A percentile compares a stretch with the other conserved stretches of the same genome.
These are phyloP conservation scores for Lactarius sanguifluus DNA, from an alignment of 768 basidiomycete species.

Conservation along the genomic window DNA sequence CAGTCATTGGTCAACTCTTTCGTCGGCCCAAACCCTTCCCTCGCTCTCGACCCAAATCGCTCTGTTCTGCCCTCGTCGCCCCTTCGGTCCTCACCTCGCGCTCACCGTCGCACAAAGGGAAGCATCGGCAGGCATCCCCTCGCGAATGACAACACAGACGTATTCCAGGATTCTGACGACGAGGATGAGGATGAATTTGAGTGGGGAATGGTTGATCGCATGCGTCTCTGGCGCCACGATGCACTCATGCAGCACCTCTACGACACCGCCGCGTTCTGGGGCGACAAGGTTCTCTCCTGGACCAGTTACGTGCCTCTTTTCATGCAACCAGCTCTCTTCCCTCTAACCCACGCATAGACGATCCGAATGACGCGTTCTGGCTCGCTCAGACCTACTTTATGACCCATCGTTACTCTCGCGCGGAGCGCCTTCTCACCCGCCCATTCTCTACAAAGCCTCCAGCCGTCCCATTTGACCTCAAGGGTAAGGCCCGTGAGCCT, in stretches of 20 bases:
- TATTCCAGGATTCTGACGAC: constrained; percentile 66
- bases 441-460: constrained; percentile 65
- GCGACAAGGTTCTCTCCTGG: constrained; percentile 94
- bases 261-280: constrained; percentile 97
- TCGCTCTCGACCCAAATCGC: constrained; percentile 75
- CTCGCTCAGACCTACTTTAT: constrained; percentile 97
- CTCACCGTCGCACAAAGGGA: constrained; percentile 54
- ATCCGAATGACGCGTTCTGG: constrained; percentile 99
- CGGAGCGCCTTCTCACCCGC: constrained; percentile 87
- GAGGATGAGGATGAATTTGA: constrained; percentile 60
- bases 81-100: constrained; percentile 61
- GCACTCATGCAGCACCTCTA: constrained; percentile 98
- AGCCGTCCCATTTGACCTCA: constrained; percentile 43
- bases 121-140: constrained; percentile 60
- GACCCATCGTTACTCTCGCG: constrained; percentile 92
- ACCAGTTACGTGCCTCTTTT: constrained; percentile 60
- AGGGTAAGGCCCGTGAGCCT: constrained; percentile 51
- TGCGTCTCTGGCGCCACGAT: constrained; percentile 97
- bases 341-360: constrained; percentile 49
- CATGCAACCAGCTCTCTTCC: background rate
- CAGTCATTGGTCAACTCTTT: constrained; percentile 73
- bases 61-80: constrained; percentile 77
- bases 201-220: constrained; percentile 90
- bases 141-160: constrained; percentile 73
- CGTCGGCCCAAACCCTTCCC: constrained; percentile 60